Percentiles rank a stretch among this genome's conserved stretches.
phyloP scores from a whole-genome alignment of 768 basidiomycete genomes.

The Boletus pseudopeckii region DNA sequence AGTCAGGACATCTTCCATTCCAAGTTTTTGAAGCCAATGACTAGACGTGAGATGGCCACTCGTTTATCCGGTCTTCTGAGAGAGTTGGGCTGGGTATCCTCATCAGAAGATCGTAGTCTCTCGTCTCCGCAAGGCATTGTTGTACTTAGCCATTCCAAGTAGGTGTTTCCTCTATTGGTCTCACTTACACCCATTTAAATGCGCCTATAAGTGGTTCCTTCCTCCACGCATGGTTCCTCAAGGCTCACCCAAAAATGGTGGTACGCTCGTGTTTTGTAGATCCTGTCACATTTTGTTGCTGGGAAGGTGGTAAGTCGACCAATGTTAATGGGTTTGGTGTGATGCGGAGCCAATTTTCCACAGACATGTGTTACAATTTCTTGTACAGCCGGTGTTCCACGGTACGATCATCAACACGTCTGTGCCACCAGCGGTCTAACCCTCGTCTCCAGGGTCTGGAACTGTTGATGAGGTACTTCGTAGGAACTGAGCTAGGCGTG shows the following conservation, averaged over 20 bases:
- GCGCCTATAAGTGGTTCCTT: slow-evolving; percentile 61
- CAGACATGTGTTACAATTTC: slow-evolving; percentile 91
- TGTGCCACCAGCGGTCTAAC: slow-evolving; percentile 2
- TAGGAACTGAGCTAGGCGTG: slow-evolving; percentile 83
- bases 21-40: slow-evolving; percentile 66
- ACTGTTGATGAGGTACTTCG: slow-evolving; percentile 82
- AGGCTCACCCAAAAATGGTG: slow-evolving; percentile 65
- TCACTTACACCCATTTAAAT: slow-evolving; percentile 2
- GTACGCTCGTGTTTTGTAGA: slow-evolving; percentile 86
- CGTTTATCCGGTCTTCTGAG: slow-evolving; percentile 55
- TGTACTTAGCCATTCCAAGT: slow-evolving; percentile 89
- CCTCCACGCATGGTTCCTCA: slow-evolving; percentile 86
- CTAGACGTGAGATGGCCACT: slow-evolving; percentile 54
- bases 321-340: neutral
- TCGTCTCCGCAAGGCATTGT: slow-evolving; percentile 53
- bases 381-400: slow-evolving; percentile 68
- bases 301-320: slow-evolving; percentile 77
- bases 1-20: slow-evolving; percentile 83
- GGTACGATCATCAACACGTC: slow-evolving; percentile 35
- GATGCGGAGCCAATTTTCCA: neutral
- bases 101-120: slow-evolving; percentile 16
- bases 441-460: slow-evolving; percentile 58
- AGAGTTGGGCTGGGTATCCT: slow-evolving; percentile 61
- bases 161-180: slow-evolving; percentile 19
- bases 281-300: slow-evolving; percentile 85